A percentile compares a stretch with the other conserved stretches of the same genome.
Conservation (phyloP, 768 basidiomycete genomes). For the Russula dissimulans region DNA sequence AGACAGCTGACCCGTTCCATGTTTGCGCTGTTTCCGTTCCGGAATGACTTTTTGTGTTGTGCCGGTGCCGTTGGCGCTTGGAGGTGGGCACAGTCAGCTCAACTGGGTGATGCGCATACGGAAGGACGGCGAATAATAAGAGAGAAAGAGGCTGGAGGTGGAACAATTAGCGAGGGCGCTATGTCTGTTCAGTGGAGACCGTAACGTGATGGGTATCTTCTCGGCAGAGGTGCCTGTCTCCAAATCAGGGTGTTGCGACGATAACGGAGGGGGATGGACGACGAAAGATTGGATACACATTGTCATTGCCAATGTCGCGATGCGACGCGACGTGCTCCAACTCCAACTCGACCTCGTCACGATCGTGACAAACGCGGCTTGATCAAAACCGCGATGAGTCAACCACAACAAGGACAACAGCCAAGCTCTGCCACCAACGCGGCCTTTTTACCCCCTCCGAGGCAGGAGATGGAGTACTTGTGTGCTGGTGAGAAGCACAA, state of each 20-base stretch:
- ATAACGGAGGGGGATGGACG: neutral
- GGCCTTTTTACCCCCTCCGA: slow-evolving; percentile 32
- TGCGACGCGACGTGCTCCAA: neutral
- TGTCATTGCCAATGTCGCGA: neutral
- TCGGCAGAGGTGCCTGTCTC: neutral
- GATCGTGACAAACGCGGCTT: slow-evolving; percentile 22
- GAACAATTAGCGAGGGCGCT: slow-evolving; percentile 1
- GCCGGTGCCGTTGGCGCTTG: neutral
- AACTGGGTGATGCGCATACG: neutral
- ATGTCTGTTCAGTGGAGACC: neutral
- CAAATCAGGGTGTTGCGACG: neutral
- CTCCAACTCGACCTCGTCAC: slow-evolving; percentile 9
- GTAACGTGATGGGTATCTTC: neutral
- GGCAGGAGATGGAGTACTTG: slow-evolving; percentile 72
- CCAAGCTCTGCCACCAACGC: slow-evolving; percentile 26
- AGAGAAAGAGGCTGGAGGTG: neutral
- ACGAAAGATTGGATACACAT: no score
- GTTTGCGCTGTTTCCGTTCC: neutral
- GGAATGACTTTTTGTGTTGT: neutral
- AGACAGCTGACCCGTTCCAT: slow-evolving; percentile 8
- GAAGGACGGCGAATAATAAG: neutral
- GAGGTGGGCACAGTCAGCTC: neutral
- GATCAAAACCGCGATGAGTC: slow-evolving; percentile 32
- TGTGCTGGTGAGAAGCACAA: slow-evolving; percentile 54
- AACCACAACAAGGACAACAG: slow-evolving; percentile 20